Conservation (phyloP, 2,329 filamentous ascomycete species). For the Aspergillus tanneri region DNA sequence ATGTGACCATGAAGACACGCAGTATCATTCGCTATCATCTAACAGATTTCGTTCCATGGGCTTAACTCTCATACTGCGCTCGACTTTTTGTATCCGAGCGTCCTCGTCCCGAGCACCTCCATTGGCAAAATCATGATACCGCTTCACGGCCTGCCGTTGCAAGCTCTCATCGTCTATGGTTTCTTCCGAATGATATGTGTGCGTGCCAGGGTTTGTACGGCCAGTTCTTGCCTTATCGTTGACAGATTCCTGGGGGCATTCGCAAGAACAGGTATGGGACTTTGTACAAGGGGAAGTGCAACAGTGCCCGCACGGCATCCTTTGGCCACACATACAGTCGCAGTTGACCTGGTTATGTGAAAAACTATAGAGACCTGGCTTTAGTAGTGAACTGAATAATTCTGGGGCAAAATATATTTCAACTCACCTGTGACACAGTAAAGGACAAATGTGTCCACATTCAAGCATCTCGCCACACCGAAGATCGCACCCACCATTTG, state of each 20-base stretch:
- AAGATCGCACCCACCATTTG: constrained; percentile 54
- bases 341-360: constrained; percentile 40
- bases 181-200: background rate
- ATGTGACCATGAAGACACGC: no score
- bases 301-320: constrained; percentile 40
- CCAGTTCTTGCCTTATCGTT: background rate
- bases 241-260: constrained; percentile 15
- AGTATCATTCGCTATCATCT: background rate
- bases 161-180: constrained; percentile 1
- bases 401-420: no score
- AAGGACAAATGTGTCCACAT: constrained; percentile 55
- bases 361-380: constrained; percentile 28
- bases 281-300: constrained; percentile 36
- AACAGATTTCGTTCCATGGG: background rate
- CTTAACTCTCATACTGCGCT: background rate
- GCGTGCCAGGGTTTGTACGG: background rate
- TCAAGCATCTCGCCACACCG: constrained; percentile 46
- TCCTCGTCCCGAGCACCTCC: constrained; percentile 32
- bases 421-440: constrained; percentile 54
- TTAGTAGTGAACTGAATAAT: background rate
- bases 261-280: constrained; percentile 32
- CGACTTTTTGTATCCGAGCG: constrained; percentile 18
- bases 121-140: constrained; percentile 32
- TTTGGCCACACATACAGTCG: constrained; percentile 30
- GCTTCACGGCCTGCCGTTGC: constrained; percentile 9